Evolutionary conservation across 257 asterid genomes (phyloP), one percentile per base, ranked within the genome.

Genomic region (Nicotiana undulata): DNA sequence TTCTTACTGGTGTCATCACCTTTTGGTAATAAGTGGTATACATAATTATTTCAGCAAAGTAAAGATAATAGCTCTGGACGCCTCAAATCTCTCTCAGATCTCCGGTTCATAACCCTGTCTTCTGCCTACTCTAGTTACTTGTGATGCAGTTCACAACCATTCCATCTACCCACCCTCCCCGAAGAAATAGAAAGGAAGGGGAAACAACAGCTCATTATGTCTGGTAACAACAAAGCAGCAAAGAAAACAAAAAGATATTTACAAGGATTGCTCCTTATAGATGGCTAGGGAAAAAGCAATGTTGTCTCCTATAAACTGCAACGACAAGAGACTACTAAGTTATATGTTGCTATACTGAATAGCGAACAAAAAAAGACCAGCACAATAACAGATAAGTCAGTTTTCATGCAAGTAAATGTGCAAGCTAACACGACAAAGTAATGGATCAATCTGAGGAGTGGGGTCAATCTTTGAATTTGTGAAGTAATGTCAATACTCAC

Each of bases 401-500:
- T 68, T 68, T 40, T 46, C 58, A 20, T 11, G 34, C 77, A 68
- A 37, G 56, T 40, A 68, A 72, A 72, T 22, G 40, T 0, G 2
- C 78, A 24, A 72, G 40, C 22, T 13, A 70, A 46, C 4, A 44
- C 28, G 37, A 24, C 20, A 46, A 18, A 7, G 63, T 58, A 10
- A 6, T 7, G 28, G 28, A 58, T n/a, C 63, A 58, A n/a, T 58
- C 28, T 7, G 15, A 51, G 56, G 56, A 22, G 6, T 59, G 31
- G 65, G 29, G 44, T 3, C 22, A 74, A 56, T 74, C 29, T 49
- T 16, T 2, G 24, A 63, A 74, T 49, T 24, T 72, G 60, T 74
- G 79, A 64, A 51, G 64, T 51, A 28, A 3, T 34, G 44, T 15
- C 11, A 18, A 63, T 29, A 70, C 91, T 87, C 85, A 92, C 99